These are phyloP conservation scores for Linderniella brevidens DNA, from an alignment of 257 asterid genomes.

Conservation along the genomic window DNA sequence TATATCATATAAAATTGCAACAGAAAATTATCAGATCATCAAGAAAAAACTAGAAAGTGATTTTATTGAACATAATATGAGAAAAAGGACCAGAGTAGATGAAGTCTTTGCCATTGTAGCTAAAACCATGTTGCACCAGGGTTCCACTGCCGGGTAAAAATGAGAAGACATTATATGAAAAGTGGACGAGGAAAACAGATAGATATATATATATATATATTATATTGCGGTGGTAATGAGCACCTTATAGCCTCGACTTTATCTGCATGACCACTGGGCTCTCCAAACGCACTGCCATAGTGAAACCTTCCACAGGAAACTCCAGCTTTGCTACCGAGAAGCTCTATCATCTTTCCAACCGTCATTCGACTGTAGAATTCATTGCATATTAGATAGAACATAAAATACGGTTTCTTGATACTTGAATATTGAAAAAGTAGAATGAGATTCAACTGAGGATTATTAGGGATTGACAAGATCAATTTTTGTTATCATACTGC, in stretches of 20 bases:
- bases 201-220: too few species aligned
- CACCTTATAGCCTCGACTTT: conserved; percentile 82
- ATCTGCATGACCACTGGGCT: conserved; percentile 96
- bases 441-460: background rate
- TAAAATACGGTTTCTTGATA: background rate
- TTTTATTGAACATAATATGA: conserved; percentile 8
- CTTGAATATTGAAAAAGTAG: background rate
- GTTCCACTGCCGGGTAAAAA: conserved; percentile 56
- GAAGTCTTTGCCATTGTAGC: conserved; percentile 88
- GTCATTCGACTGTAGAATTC: conserved; percentile 91
- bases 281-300: conserved; percentile 97
- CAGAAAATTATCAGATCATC: too few species aligned
- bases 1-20: conserved; percentile 13
- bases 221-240: conserved; percentile 6
- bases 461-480: conserved; percentile 1
- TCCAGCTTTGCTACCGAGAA: conserved; percentile 96
- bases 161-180: conserved; percentile 9
- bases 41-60: background rate
- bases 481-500: too few species aligned
- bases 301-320: conserved; percentile 93
- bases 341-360: conserved; percentile 96
- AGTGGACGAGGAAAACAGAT: conserved; percentile 9
- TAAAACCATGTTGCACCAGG: conserved; percentile 81
- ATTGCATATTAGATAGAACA: background rate
- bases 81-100: conserved; percentile 61